Evolutionary conservation across 768 basidiomycete genomes (phyloP), one percentile per base, ranked within the genome.

Genomic region (Polyporus arcularius): DNA sequence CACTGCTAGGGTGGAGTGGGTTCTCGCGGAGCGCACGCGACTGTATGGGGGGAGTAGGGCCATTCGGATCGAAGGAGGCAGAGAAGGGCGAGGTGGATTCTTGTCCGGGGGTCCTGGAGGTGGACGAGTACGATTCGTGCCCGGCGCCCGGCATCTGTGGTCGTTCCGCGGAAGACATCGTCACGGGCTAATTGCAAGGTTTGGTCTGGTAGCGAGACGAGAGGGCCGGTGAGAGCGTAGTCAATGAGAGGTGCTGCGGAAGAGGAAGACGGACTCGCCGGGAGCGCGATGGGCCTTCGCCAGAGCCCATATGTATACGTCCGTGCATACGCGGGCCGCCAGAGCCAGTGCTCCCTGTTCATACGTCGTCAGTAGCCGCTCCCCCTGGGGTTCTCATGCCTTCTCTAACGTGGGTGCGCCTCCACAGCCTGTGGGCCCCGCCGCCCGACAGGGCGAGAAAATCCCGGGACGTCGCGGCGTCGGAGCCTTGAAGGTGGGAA

Each of bases 31-130:
- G 31, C 9, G 48, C 26, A 30, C 8, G 51, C 28, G 30, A 18
- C 49, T 26, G 51, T 38, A 31, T 40, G 11, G 50, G 31, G 7
- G 41, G 65, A 9, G 63, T 56, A 12, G 65, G 40, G 11, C 8
- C 53, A 42, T 68, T 68, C 18, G 68, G 68, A 51, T 68, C 65
- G 61, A 68, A 67, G 32, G 61, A 63, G 14, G 65, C 58, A 45
- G 63, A 65, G 65, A 68, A 65, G 14, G 68, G 66, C 18, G 64
- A 61, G 32, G 52, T n/a, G 21, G 55, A 28, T n/a, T 41, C 60
- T 12, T 58, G 65, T 16, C 53, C 47, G 28, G 40, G 14, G 7
- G 62, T 38, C 28, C 30, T n/a, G 12, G 60, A 66, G 39, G 55
- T 56, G 10, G 65, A 68, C 35, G 63, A 63, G 58, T 66, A 64